Evolutionary conservation across 2,329 filamentous ascomycete species (phyloP), one percentile per base, ranked within the genome.

Genomic region (Fusarium praegraminearum): DNA sequence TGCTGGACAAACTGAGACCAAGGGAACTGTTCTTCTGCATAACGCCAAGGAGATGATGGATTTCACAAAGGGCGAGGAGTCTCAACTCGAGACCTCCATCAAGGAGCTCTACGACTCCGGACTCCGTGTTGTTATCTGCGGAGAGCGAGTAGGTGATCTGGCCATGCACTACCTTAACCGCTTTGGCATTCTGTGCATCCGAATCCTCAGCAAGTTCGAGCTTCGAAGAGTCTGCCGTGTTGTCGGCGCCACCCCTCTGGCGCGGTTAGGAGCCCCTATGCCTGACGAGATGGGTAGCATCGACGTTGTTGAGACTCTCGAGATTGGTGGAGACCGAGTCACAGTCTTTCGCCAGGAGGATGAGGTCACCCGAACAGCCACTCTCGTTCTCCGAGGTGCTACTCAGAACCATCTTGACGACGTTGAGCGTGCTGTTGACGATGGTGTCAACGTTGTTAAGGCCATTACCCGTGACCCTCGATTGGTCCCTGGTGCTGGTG

Each of bases 11-110:
- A 99, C 97, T 41, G 96, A 99, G 85, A 99, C 96, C 76, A 99
- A 99, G 87, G 97, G 97, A 51, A 99, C 96, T 13, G 96, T 99
- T 45, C 87, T 99, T 54, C 83, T 99, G 76, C 93, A 99, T 83
- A 99, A 97, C 79, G 95, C 95, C 63, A 92, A 98, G 85, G 96
- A 99, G 83, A 98, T 99, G 93, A 87, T 98, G 79, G 92, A 98
- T 79, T 99, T 98, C 83, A 97, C 93, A 76, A 97, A 94, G 85
- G 97, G 96, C 67, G 96, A 99, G 84, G 96, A 99, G 84, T 83
- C 85, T 57, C 95, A 98, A 80, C 89, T 99, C 51, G 96, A 99
- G 84, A 86, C 90, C 46, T 86, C 91, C 52, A 93, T 99, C 84
- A 98, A 98, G 86, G 94, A 98, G 82, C 88, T 99, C 24, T 90